phyloP scores from a whole-genome alignment of 1,284 basidiomycete genomes.

The Ustilago crameri region DNA sequence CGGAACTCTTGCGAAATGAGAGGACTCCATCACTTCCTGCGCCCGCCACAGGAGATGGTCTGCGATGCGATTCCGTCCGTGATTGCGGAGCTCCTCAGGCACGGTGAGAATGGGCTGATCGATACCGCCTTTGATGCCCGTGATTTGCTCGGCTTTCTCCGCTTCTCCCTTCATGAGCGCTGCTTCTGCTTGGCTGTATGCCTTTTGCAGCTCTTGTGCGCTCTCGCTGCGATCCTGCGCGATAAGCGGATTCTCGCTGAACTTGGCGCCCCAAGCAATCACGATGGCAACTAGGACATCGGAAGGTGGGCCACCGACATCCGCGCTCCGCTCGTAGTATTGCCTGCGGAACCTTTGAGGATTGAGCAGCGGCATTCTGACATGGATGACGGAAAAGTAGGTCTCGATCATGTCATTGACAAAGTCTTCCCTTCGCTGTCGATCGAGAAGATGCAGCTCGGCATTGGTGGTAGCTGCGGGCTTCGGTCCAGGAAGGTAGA shows the following conservation, averaged over 20 bases:
- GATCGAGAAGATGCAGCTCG: conserved; percentile 45
- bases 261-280: conserved; percentile 91
- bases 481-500: conserved; percentile 32
- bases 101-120: conserved; percentile 48
- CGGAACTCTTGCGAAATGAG: conserved; percentile 84
- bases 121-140: conserved; percentile 46
- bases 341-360: conserved; percentile 43
- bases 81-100: conserved; percentile 34
- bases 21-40: conserved; percentile 74
- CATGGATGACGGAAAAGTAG: conserved; percentile 57
- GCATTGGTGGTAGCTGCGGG: conserved; percentile 45
- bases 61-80: conserved; percentile 79
- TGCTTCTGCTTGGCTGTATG: conserved; percentile 34
- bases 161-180: conserved; percentile 43
- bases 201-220: conserved; percentile 47
- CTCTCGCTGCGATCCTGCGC: conserved; percentile 79
- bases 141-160: conserved; percentile 43
- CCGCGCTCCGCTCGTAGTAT: conserved; percentile 39
- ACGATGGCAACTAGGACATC: conserved; percentile 84
- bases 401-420: conserved; percentile 55
- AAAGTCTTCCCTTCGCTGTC: conserved; percentile 47
- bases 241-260: conserved; percentile 85
- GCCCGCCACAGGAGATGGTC: conserved; percentile 76
- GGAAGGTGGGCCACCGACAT: conserved; percentile 68
- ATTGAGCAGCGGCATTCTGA: conserved; percentile 52